Evolutionary conservation across 345 rosid species (phyloP).

Genomic region (Eucalyptus lansdowneana): DNA sequence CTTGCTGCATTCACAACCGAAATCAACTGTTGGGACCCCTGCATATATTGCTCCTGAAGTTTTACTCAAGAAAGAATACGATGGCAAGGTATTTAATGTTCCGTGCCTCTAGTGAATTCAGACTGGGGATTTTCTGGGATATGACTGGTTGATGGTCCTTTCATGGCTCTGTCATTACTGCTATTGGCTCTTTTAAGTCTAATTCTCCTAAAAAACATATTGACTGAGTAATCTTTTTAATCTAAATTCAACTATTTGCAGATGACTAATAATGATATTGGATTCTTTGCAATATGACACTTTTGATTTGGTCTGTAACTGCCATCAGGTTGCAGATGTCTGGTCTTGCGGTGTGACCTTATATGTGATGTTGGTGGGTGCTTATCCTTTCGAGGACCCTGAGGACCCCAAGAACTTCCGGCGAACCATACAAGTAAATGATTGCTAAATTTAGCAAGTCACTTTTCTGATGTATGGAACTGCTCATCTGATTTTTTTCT

Average conservation of each 20-base stretch:
- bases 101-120: neutral
- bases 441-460: neutral
- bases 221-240: neutral
- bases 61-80: conserved; percentile 90
- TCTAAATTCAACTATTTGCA: neutral
- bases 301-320: neutral
- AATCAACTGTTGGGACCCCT: conserved; percentile 98
- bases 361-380: conserved; percentile 96
- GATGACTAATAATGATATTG: neutral
- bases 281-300: neutral
- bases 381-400: conserved; percentile 98
- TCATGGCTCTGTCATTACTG: neutral
- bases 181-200: neutral
- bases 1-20: conserved; percentile 91
- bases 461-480: neutral
- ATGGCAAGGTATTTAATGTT: conserved; percentile 66
- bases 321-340: conserved; percentile 84
- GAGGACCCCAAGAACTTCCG: conserved; percentile 94
- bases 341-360: conserved; percentile 99
- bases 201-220: neutral
- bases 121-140: neutral
- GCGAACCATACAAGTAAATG: conserved; percentile 74
- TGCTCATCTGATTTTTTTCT: neutral
- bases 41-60: conserved; percentile 99
- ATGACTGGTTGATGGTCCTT: neutral